Evolutionary conservation across 371 early-diverging fungal genomes (phyloP), one percentile per base, ranked within the genome.

Genomic region (Dinochytrium kinnereticum): DNA sequence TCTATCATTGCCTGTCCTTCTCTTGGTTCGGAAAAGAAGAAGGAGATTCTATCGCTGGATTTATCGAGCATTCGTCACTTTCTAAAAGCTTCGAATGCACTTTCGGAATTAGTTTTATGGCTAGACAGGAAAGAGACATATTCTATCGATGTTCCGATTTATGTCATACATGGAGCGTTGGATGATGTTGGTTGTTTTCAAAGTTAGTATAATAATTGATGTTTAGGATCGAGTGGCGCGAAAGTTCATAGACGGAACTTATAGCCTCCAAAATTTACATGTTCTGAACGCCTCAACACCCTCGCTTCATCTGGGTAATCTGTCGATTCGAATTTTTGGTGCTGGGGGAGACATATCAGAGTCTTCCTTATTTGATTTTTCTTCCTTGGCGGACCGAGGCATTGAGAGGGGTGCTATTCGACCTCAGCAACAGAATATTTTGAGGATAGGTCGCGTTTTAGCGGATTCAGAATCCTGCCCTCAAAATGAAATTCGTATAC

Each of bases 71-170:
- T 37, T 17, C 7, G 61, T 13, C 31, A 13, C 7, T 24, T 61
- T 61, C 24, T 61, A 26, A 61, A 61, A 24, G 5, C 5, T 26
- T 34, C 61, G 10, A 26, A 15, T 24, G 30, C 36, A 36, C 44
- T 66, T 7, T 66, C 66, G 7, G 66, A 66, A 15, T 38, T 66
- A 17, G 34, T 30, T 2, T 10, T 28, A 15, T 66, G 38, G 17
- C 5, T 66, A 10, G 44, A 37, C 24, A 30, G 66, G 44, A 66
- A 30, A 40, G 49, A 38, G 13, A 37, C 13, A 17, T 10, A 24
- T 40, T 3, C 26, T 26, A 44, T 38, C 7, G 66, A 38, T 66
- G 44, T 44, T 21, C 66, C 66, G 44, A 66, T 66, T 38, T 66
- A 66, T 40, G 66, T 66, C 7, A 33, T 66, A 2, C 26, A 66